Evolutionary conservation across 2,329 filamentous ascomycete species (phyloP), one percentile per base, ranked within the genome.

Genomic region (Colletotrichum caudatum): DNA sequence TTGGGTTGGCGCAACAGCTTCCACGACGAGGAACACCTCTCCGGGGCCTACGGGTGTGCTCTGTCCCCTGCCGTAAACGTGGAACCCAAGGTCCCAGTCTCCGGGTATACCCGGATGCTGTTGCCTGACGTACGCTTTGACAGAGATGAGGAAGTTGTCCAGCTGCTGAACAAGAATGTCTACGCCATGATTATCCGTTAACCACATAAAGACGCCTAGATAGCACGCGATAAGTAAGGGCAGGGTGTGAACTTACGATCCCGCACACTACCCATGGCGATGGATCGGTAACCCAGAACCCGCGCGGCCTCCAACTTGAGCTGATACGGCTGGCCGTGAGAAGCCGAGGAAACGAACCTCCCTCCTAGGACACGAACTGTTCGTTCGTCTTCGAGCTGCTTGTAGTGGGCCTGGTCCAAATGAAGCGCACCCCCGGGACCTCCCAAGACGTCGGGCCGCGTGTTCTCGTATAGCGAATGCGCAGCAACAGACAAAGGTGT

Each of bases 391-490:
- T 75, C 73, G 4, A 86, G 74, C 73, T 85, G 81, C 68, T 84
- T 79, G 69, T 87, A 88, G 2, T 74, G 80, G 1, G 83, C 79
- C 0, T 77, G 58, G 0, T 78, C 78, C 0, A 88, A 76, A 53
- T 85, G 78, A 0, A 89, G 78, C 8, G 78, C 75, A 0, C 87
- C 87, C 0, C 87, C 87, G 0, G 87, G 87, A 0, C 87, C 87
- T 6, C 78, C 71, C 1, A 88, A 74, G 1, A 84, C 74, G 75
- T 89, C 87, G 0, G 87, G 87, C 20, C 87, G 76, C 0, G 82
- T 80, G 71, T 89, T 89, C 78, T 89, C 87, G 63, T 89, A 89
- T 12, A 89, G 76, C 0, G 86, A 84, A 72, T 89, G 87, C 0
- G 87, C 85, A 0, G 86, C 86, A 0, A 89, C 86, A 0, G 83